Conservation (phyloP, 345 rosid species). For the Combretum micranthum region DNA sequence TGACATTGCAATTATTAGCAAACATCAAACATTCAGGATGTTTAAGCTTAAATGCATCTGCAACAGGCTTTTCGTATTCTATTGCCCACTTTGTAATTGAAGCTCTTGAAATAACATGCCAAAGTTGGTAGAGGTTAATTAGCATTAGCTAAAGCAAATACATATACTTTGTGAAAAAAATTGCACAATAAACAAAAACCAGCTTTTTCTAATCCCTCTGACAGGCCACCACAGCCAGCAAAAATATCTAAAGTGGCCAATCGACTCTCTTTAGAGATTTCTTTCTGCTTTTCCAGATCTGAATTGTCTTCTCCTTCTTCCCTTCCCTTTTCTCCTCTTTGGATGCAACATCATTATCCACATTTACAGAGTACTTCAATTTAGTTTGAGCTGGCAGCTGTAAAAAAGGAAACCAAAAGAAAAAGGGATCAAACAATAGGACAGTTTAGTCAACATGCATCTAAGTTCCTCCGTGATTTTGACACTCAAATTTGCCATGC, state of each 20-base stretch:
- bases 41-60: constrained; percentile 64
- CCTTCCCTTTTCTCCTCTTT: constrained; percentile 76
- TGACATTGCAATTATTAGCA: constrained; percentile 77
- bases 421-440: too few relatives aligned
- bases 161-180: neutral
- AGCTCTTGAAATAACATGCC: constrained; percentile 36
- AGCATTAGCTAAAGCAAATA: neutral
- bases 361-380: constrained; percentile 35
- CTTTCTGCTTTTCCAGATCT: constrained; percentile 27
- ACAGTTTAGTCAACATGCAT: too few relatives aligned
- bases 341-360: constrained; percentile 32
- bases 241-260: constrained; percentile 72
- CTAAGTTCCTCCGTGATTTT: too few relatives aligned
- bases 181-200: constrained; percentile 25
- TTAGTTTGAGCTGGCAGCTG: constrained; percentile 59
- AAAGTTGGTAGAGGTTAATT: neutral
- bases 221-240: constrained; percentile 87
- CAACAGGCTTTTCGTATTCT: constrained; percentile 91
- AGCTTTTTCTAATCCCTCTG: constrained; percentile 57
- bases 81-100: constrained; percentile 79
- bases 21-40: constrained; percentile 66
- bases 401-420: constrained; percentile 11
- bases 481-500: too few relatives aligned
- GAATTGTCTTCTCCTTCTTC: constrained; percentile 44
- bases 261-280: constrained; percentile 20